Conservation (phyloP, 139 green algal genomes). For the Asterochloris erici region DNA sequence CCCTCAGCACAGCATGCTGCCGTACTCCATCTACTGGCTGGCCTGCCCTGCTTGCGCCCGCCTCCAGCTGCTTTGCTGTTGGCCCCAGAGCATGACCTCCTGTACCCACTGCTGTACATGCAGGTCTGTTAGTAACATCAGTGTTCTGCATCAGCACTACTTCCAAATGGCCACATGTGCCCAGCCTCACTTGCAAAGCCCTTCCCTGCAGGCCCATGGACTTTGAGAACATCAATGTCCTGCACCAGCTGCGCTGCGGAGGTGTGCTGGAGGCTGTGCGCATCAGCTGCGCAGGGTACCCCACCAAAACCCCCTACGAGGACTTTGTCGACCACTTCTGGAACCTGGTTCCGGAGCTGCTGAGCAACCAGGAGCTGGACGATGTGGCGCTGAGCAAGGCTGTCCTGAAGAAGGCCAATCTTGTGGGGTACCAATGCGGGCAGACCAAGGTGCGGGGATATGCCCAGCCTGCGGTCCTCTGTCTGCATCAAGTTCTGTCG, state of each 20-base stretch:
- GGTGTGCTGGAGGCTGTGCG: constrained; percentile 98
- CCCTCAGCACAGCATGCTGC: too few relatives aligned
- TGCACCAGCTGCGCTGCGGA: constrained; percentile 97
- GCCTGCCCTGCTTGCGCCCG: too few relatives aligned
- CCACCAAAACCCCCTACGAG: constrained; percentile 77
- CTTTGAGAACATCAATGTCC: constrained; percentile 91
- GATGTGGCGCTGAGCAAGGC: constrained; percentile 40
- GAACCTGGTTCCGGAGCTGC: constrained; percentile 65
- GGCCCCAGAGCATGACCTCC: background rate
- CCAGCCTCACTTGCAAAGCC: background rate
- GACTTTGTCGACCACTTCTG: constrained; percentile 97
- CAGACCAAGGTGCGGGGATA: constrained; percentile 57
- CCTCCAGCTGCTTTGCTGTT: background rate
- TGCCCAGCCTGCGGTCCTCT: background rate
- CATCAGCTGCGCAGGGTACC: constrained; percentile 95
- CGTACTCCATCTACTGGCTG: too few relatives aligned
- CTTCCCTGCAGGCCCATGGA: constrained; percentile 44
- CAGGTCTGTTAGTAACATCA: background rate
- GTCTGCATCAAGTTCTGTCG: too few relatives aligned
- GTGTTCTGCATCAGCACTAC: too few relatives aligned
- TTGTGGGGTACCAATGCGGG: constrained; percentile 76
- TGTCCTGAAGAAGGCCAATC: constrained; percentile 33
- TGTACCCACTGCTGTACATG: background rate
- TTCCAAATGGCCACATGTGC: background rate
- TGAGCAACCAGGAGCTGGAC: constrained; percentile 42